phyloP scores from a whole-genome alignment of 768 basidiomycete species.

The Suillus decipiens region DNA sequence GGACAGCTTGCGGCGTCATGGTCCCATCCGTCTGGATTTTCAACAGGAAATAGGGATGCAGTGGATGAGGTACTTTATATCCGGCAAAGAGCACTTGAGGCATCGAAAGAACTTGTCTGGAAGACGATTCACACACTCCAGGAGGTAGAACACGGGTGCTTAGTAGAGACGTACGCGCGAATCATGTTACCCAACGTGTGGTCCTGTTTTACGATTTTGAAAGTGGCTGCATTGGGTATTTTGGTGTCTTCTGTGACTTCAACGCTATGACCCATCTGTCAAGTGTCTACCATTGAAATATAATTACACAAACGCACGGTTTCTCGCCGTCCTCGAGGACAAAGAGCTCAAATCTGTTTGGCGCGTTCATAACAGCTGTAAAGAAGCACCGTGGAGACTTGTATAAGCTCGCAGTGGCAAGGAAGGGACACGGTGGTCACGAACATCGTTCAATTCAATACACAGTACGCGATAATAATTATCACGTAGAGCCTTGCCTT shows the following conservation, averaged over 20 bases:
- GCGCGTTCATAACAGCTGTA: conserved; percentile 75
- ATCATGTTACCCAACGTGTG: conserved; percentile 97
- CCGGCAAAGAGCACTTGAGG: conserved; percentile 92
- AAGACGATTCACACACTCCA: conserved; percentile 7
- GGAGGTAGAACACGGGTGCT: conserved; percentile 16
- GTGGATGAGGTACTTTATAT: conserved; percentile 96
- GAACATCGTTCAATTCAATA: conserved; percentile 9
- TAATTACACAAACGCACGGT: conserved; percentile 60
- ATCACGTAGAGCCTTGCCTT: neutral
- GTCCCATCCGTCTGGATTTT: conserved; percentile 95
- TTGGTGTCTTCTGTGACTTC: conserved; percentile 95
- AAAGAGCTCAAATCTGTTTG: conserved; percentile 88
- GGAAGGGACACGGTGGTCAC: neutral
- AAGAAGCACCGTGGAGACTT: neutral
- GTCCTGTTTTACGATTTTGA: conserved; percentile 94
- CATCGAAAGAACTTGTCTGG: conserved; percentile 87
- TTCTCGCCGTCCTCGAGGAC: conserved; percentile 93
- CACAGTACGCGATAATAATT: neutral
- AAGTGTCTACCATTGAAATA: conserved; percentile 14
- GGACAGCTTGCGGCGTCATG: conserved; percentile 75
- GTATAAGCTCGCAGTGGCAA: conserved; percentile 1
- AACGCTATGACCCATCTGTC: conserved; percentile 54
- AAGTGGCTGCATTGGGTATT: conserved; percentile 95
- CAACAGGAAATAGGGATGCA: conserved; percentile 91
- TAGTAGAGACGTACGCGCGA: conserved; percentile 65